Evolutionary conservation across 345 rosid genomes (phyloP).

Genomic region (Eucalyptus shirleyi): DNA sequence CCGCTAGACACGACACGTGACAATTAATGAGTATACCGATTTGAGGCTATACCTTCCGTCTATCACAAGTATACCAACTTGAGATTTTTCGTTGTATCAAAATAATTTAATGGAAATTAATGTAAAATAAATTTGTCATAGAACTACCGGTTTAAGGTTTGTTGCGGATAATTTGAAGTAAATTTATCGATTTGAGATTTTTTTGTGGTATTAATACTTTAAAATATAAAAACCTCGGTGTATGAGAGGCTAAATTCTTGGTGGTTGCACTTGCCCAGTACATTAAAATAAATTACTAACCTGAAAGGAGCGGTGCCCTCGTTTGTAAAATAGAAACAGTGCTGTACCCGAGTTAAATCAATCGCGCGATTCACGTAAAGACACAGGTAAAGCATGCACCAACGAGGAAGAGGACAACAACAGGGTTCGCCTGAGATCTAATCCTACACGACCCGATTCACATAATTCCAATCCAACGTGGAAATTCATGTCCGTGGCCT

Average conservation of each 20-base stretch:
- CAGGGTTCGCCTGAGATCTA: neutral
- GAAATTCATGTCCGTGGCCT: neutral
- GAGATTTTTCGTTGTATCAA: fast-evolving
- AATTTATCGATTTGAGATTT: too few relatives aligned
- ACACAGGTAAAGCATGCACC: neutral
- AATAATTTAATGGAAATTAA: too few relatives aligned
- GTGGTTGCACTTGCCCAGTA: neutral
- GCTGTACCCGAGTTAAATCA: neutral
- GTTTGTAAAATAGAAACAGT: neutral
- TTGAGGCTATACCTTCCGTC: fast-evolving
- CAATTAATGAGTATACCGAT: fast-evolving
- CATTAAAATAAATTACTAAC: neutral
- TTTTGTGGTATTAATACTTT: too few relatives aligned
- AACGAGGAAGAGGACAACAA: neutral
- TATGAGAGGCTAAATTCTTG: neutral
- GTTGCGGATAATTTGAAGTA: too few relatives aligned
- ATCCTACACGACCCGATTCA: neutral
- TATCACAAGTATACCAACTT: fast-evolving
- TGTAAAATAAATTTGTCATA: fast-evolving
- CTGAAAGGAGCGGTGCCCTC: neutral
- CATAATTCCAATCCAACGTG: neutral
- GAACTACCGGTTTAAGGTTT: fast-evolving
- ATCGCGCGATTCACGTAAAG: neutral
- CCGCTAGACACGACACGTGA: fast-evolving
- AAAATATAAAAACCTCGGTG: neutral